These are phyloP conservation scores for Prosopis cineraria DNA, from an alignment of 306 rosid genomes.

Conservation along the genomic window DNA sequence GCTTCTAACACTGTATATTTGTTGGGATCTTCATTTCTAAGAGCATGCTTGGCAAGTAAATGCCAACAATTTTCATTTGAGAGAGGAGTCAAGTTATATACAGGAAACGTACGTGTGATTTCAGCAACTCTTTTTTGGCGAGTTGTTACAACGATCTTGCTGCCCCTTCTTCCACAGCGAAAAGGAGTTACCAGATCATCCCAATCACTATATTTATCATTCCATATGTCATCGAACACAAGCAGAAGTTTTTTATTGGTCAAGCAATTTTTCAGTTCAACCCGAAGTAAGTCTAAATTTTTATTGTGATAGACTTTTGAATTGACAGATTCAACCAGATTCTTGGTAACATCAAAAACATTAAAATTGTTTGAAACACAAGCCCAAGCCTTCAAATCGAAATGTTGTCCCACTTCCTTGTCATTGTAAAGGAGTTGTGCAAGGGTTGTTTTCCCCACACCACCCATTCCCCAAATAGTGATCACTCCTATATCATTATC, in stretches of 20 bases:
- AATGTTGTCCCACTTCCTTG: not conserved
- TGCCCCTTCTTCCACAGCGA: constrained; percentile 40
- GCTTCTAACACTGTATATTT: constrained; percentile 25
- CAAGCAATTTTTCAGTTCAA: constrained; percentile 37
- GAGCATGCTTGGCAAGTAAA: constrained; percentile 45
- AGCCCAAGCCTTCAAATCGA: constrained; percentile 32
- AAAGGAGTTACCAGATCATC: constrained; percentile 36
- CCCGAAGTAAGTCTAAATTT: constrained; percentile 45
- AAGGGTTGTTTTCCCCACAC: constrained; percentile 51
- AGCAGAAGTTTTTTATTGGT: constrained; percentile 41
- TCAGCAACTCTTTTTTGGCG: constrained; percentile 41
- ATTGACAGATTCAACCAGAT: constrained; percentile 36
- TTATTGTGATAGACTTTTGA: not conserved
- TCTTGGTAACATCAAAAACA: constrained; percentile 38
- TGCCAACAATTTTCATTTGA: constrained; percentile 43
- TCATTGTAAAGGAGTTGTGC: constrained; percentile 38
- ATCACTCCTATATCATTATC: constrained; percentile 20
- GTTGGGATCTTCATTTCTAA: constrained; percentile 8
- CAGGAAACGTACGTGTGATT: constrained; percentile 38
- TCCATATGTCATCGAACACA: constrained; percentile 59
- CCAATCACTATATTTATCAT: constrained; percentile 49
- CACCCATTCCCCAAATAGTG: constrained; percentile 36
- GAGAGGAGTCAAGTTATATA: constrained; percentile 29
- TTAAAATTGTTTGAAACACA: constrained; percentile 48
- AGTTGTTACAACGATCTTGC: constrained; percentile 51